phyloP scores from a whole-genome alignment of 2,329 filamentous ascomycete species.

The Fusarium nematophilum region DNA sequence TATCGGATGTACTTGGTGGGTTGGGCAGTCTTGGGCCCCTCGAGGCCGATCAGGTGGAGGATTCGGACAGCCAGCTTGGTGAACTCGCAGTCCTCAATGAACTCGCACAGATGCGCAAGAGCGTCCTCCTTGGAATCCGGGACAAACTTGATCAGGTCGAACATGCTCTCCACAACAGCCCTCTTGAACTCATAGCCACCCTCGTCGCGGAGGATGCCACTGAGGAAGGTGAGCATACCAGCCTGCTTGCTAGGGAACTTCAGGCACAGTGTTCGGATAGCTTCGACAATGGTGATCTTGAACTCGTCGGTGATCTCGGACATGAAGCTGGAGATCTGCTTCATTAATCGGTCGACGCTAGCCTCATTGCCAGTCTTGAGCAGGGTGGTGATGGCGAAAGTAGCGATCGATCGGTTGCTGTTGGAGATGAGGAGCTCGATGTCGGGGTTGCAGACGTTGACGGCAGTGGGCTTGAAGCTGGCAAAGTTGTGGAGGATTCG shows the following conservation, averaged over 20 bases:
- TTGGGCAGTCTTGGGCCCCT: conserved; percentile 94
- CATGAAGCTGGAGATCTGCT: conserved; percentile 98
- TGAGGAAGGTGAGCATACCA: conserved; percentile 96
- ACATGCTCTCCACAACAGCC: conserved; percentile 98
- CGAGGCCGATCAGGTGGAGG: conserved; percentile 90
- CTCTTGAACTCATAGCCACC: conserved; percentile 99
- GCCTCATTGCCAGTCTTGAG: conserved; percentile 98
- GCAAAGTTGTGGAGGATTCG: conserved; percentile 97
- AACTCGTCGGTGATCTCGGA: conserved; percentile 99
- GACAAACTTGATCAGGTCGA: conserved; percentile 98
- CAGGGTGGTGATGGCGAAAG: conserved; percentile 96
- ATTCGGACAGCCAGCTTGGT: conserved; percentile 97
- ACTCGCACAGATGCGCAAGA: conserved; percentile 95
- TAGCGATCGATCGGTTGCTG: conserved; percentile 96
- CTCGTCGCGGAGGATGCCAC: conserved; percentile 95
- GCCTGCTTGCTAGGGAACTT: conserved; percentile 99
- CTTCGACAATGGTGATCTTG: conserved; percentile 99
- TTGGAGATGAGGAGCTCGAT: conserved; percentile 98
- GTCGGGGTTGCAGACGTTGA: conserved; percentile 94
- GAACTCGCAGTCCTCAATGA: conserved; percentile 99
- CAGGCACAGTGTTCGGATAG: conserved; percentile 93
- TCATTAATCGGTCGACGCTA: conserved; percentile 96
- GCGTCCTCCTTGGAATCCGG: conserved; percentile 86
- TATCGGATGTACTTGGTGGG: conserved; percentile 99
- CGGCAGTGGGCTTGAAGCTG: conserved; percentile 93